Evolutionary conservation across 2,329 filamentous ascomycete species (phyloP).

Genomic region (Ascochyta rabiei): DNA sequence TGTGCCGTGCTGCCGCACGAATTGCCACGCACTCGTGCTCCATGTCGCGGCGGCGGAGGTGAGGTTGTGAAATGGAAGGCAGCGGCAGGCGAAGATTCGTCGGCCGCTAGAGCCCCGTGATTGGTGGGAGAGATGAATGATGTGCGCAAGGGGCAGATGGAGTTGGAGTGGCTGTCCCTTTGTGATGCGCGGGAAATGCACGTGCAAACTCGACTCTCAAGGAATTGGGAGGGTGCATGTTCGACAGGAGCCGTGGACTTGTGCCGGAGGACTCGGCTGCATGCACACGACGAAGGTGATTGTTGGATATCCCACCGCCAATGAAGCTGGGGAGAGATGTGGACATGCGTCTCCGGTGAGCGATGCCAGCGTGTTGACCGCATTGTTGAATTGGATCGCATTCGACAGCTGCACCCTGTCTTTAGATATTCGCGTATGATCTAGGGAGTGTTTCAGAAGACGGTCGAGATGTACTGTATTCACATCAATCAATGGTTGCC

Average conservation of each 20-base stretch:
- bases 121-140: neutral
- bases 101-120: neutral
- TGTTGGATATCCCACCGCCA: neutral
- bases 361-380: neutral
- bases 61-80: neutral
- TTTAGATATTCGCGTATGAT: neutral
- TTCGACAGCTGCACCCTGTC: neutral
- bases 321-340: neutral
- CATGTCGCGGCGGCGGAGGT: too few relatives aligned
- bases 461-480: neutral
- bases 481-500: too few relatives aligned
- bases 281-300: too few relatives aligned
- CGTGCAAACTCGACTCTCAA: too few relatives aligned
- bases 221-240: too few relatives aligned
- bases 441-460: neutral
- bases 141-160: neutral
- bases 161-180: neutral
- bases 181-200: too few relatives aligned
- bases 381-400: neutral
- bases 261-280: too few relatives aligned
- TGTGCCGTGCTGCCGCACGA: too few relatives aligned
- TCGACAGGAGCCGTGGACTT: too few relatives aligned
- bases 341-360: slow-evolving; percentile 1
- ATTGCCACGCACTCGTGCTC: too few relatives aligned
- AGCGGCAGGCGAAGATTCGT: neutral